phyloP scores from a whole-genome alignment of 768 basidiomycete genomes.

The Sistotremastrum suecicum region DNA sequence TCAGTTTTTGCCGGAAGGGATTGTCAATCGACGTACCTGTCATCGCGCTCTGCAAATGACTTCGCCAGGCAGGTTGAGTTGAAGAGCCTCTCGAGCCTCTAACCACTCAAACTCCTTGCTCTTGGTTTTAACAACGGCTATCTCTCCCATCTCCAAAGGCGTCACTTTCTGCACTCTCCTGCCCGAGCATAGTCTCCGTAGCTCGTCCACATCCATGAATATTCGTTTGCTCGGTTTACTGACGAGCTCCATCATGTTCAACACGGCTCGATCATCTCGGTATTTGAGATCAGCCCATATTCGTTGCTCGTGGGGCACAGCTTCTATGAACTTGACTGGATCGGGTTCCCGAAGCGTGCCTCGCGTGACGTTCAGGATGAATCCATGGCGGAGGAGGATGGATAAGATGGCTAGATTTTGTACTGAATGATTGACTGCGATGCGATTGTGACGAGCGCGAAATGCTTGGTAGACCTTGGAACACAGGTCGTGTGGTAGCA shows the following conservation, averaged over 20 bases:
- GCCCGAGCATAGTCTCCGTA: slow-evolving; percentile 70
- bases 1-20: no score
- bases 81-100: slow-evolving; percentile 86
- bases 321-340: slow-evolving; percentile 46
- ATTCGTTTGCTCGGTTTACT: slow-evolving; percentile 75
- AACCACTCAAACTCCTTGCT: slow-evolving; percentile 68
- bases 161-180: slow-evolving; percentile 65
- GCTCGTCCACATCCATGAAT: slow-evolving; percentile 58
- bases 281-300: slow-evolving; percentile 96
- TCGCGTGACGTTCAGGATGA: slow-evolving; percentile 70
- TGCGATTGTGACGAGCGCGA: slow-evolving; percentile 63
- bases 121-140: slow-evolving; percentile 69
- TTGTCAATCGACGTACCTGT: background rate
- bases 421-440: slow-evolving; percentile 70
- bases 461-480: slow-evolving; percentile 88
- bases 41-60: slow-evolving; percentile 69
- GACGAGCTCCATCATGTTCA: slow-evolving; percentile 66
- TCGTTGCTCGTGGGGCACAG: slow-evolving; percentile 50
- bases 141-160: slow-evolving; percentile 85
- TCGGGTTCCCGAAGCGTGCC: slow-evolving; percentile 55
- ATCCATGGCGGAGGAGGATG: slow-evolving; percentile 84
- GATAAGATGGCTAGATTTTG: slow-evolving; percentile 88
- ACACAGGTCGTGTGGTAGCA: slow-evolving; percentile 72
- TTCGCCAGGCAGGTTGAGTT: slow-evolving; percentile 68
- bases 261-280: slow-evolving; percentile 75